Percentiles rank a stretch among this genome's conserved stretches.
Evolutionary conservation across 2,329 filamentous ascomycete genomes (phyloP).

Genomic region (Venturia pyrina): DNA sequence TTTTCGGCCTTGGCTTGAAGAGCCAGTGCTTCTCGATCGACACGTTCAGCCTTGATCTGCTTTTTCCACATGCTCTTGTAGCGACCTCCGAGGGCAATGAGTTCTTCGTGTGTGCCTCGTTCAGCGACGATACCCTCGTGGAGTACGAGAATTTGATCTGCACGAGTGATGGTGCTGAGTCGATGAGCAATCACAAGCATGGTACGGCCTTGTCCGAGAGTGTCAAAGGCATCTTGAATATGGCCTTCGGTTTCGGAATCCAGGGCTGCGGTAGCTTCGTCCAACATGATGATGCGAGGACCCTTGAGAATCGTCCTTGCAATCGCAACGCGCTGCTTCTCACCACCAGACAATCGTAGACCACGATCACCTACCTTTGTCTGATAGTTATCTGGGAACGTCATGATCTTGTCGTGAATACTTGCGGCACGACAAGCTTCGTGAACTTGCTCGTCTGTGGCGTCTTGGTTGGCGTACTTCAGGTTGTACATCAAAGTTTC

Average conservation of each 20-base stretch:
- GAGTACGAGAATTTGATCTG: conserved; percentile 46
- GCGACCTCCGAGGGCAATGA: conserved; percentile 36
- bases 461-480: conserved; percentile 73
- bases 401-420: conserved; percentile 85
- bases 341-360: conserved; percentile 75
- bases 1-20: conserved; percentile 41
- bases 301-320: conserved; percentile 88
- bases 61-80: conserved; percentile 44
- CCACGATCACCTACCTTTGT: conserved; percentile 90
- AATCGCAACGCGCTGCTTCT: conserved; percentile 90
- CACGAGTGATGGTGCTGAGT: conserved; percentile 45
- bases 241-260: conserved; percentile 90
- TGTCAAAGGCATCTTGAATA: conserved; percentile 78
- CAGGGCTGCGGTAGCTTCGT: conserved; percentile 85
- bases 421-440: conserved; percentile 76
- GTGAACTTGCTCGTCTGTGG: conserved; percentile 71
- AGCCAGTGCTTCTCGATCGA: conserved; percentile 39
- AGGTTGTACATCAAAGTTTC: conserved; percentile 93
- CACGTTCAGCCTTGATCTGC: conserved; percentile 40
- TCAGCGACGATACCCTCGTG: conserved; percentile 43
- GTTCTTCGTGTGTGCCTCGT: conserved; percentile 40
- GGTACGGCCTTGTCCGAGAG: conserved; percentile 74
- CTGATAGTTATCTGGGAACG: conserved; percentile 77
- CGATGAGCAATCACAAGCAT: conserved; percentile 87
- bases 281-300: conserved; percentile 81